A percentile compares a stretch with the other conserved stretches of the same genome.
These are phyloP conservation scores for Xylaria digitata DNA, from an alignment of 2,329 filamentous ascomycete species.

Conservation along the genomic window DNA sequence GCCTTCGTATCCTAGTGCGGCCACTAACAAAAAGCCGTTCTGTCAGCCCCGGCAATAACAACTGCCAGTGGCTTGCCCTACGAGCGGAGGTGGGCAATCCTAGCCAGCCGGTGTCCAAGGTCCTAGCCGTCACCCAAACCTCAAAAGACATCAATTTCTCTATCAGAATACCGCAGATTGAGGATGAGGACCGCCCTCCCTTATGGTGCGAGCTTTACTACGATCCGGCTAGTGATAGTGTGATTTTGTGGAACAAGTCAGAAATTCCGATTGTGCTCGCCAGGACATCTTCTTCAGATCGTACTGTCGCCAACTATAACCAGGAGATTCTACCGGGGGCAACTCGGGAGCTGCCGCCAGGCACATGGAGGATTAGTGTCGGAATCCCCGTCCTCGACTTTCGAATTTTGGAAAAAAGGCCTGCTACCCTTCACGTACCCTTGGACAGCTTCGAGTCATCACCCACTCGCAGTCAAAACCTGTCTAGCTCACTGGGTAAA, in stretches of 20 bases:
- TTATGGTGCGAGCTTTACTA: conserved; percentile 72
- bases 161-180: conserved; percentile 63
- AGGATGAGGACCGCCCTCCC: conserved; percentile 58
- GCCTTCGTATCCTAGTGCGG: conserved; percentile 68
- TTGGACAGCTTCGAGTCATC: conserved; percentile 49
- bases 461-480: conserved; percentile 47
- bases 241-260: conserved; percentile 67
- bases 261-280: conserved; percentile 64
- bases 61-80: conserved; percentile 67
- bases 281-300: conserved; percentile 57
- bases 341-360: conserved; percentile 62
- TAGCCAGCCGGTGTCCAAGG: conserved; percentile 65
- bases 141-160: conserved; percentile 70
- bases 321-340: conserved; percentile 58
- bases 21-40: conserved; percentile 65
- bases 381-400: conserved; percentile 66
- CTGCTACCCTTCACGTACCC: conserved; percentile 54
- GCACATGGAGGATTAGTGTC: conserved; percentile 68
- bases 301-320: conserved; percentile 56
- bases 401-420: conserved; percentile 66
- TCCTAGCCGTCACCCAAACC: conserved; percentile 70
- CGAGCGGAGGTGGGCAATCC: conserved; percentile 65
- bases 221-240: conserved; percentile 67
- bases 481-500: conserved; percentile 62
- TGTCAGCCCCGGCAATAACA: conserved; percentile 67